phyloP scores from a whole-genome alignment of 1,284 basidiomycete species.

The Caloboletus inedulis region DNA sequence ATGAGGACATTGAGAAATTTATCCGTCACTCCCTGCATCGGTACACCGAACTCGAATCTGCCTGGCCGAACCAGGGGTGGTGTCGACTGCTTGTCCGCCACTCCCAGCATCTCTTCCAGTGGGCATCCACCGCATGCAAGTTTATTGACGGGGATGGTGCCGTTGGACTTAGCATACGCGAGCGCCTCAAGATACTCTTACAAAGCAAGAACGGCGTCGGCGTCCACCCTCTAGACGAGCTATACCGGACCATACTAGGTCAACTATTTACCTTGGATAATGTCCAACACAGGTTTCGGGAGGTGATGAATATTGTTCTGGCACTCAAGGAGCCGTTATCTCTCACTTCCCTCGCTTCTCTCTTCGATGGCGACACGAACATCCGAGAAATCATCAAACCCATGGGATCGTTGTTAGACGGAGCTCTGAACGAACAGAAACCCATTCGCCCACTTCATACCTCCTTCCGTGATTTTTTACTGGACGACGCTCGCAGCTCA shows the following conservation, averaged over 20 bases:
- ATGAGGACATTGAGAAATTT: constrained; percentile 20
- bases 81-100: constrained; percentile 17
- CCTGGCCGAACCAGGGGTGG: constrained; percentile 20
- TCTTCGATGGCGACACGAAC: constrained; percentile 7
- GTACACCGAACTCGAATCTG: constrained; percentile 10
- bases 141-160: constrained; percentile 20
- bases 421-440: constrained; percentile 13
- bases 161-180: constrained; percentile 8
- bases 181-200: constrained; percentile 15
- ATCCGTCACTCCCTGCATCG: constrained; percentile 14
- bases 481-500: constrained; percentile 17
- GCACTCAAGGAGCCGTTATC: constrained; percentile 21
- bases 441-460: constrained; percentile 22
- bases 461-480: constrained; percentile 19
- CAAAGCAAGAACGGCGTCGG: neutral
- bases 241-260: constrained; percentile 18
- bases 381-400: constrained; percentile 22
- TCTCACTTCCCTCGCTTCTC: constrained; percentile 9
- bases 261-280: constrained; percentile 16
- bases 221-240: constrained; percentile 17
- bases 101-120: constrained; percentile 22
- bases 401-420: constrained; percentile 19
- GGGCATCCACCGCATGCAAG: constrained; percentile 25
- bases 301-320: constrained; percentile 20
- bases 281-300: constrained; percentile 16